Percentiles rank a stretch among this genome's conserved stretches.
These are phyloP conservation scores for Ganoderma boninense DNA, from an alignment of 1,284 basidiomycete genomes.

Conservation along the genomic window DNA sequence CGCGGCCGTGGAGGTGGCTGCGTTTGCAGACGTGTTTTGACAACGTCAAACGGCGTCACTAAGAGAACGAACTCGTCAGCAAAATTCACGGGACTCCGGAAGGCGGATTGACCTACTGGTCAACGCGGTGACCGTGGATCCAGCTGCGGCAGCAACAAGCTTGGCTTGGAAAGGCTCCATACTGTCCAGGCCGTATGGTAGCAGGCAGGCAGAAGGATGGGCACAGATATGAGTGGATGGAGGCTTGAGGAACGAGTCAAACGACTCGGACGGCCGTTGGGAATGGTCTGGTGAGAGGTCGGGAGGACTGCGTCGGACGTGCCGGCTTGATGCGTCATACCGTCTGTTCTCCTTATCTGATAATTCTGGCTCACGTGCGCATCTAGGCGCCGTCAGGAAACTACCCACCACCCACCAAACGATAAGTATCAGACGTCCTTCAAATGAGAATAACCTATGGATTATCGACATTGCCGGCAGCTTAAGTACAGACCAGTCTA, in stretches of 20 bases:
- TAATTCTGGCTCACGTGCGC: constrained; percentile 21
- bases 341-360: constrained; percentile 32
- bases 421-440: background rate
- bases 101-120: constrained; percentile 66
- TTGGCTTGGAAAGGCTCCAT: constrained; percentile 85
- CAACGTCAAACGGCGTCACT: constrained; percentile 97
- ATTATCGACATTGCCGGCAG: constrained; percentile 33
- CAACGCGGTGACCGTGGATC: constrained; percentile 83
- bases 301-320: constrained; percentile 15
- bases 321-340: constrained; percentile 35
- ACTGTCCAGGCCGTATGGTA: background rate
- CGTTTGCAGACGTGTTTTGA: constrained; percentile 93
- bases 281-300: constrained; percentile 10
- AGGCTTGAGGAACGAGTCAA: constrained; percentile 18
- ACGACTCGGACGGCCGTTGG: constrained; percentile 25
- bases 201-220: constrained; percentile 3
- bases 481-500: constrained; percentile 35
- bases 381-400: constrained; percentile 22
- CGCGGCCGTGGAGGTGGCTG: constrained; percentile 60
- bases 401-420: background rate
- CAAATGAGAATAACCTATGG: constrained; percentile 12
- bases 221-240: constrained; percentile 7
- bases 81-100: constrained; percentile 18
- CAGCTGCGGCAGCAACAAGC: constrained; percentile 81
- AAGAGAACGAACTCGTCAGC: constrained; percentile 17